Evolutionary conservation across 75 land plant genomes (phyloP).

Genomic region (Sequoiadendron giganteum): DNA sequence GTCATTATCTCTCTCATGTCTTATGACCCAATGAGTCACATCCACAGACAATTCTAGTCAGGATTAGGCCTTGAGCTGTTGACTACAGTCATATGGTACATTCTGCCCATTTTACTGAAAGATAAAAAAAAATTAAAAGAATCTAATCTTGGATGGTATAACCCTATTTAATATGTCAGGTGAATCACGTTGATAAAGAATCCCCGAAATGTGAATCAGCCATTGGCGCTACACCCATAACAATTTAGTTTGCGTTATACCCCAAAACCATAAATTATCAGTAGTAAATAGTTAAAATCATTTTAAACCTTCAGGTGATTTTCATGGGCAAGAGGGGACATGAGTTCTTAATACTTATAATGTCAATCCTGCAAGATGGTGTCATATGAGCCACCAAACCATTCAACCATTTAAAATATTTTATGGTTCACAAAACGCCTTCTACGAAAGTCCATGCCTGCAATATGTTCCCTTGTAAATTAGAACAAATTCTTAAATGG

Average conservation of each 20-base stretch:
- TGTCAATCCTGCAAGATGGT: neutral
- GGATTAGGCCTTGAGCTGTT: neutral
- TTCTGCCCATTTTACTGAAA: neutral
- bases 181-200: neutral
- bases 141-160: neutral
- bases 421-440: neutral
- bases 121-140: neutral
- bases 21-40: neutral
- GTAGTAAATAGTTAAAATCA: neutral
- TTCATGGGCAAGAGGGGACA: neutral
- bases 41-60: neutral
- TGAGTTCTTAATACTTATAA: neutral
- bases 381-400: neutral
- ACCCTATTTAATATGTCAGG: neutral
- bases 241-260: neutral
- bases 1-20: neutral
- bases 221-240: neutral
- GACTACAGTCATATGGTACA: neutral
- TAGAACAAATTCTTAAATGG: neutral
- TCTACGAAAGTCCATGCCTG: neutral
- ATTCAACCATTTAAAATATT: neutral
- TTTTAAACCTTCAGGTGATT: neutral
- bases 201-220: neutral
- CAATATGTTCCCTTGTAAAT: neutral
- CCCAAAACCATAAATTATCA: neutral